These are phyloP conservation scores for Boletus rubescentipes DNA, from an alignment of 768 basidiomycete genomes.

Conservation along the genomic window DNA sequence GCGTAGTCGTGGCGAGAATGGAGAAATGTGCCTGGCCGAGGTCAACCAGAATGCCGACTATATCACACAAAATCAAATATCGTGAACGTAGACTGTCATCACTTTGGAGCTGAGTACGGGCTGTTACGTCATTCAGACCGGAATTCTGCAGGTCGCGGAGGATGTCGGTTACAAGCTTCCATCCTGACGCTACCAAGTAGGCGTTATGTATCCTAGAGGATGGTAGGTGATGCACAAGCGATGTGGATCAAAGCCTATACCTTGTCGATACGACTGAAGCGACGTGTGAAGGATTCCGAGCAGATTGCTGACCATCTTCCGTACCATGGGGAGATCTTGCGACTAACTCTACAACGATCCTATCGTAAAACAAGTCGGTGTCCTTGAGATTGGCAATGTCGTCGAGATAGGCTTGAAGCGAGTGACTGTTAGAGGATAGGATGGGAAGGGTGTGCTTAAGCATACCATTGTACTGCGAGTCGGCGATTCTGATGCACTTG, in stretches of 20 bases:
- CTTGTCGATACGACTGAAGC: conserved; percentile 60
- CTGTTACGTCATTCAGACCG: conserved; percentile 52
- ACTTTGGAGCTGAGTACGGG: conserved; percentile 53
- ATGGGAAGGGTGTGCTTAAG: not conserved
- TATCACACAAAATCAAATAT: conserved; percentile 65
- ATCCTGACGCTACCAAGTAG: conserved; percentile 80
- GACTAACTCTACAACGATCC: conserved; percentile 55
- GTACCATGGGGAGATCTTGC: conserved; percentile 43
- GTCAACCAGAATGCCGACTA: conserved; percentile 58
- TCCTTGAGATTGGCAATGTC: conserved; percentile 69
- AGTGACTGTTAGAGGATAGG: conserved; percentile 10
- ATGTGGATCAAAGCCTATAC: conserved; percentile 34
- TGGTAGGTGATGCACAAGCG: conserved; percentile 1
- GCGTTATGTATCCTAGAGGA: conserved; percentile 70
- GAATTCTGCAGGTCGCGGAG: conserved; percentile 54
- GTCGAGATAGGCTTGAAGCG: conserved; percentile 58
- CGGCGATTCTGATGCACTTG: conserved; percentile 62
- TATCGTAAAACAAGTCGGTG: conserved; percentile 55
- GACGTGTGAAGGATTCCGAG: conserved; percentile 48
- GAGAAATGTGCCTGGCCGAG: conserved; percentile 66
- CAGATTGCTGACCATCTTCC: conserved; percentile 28
- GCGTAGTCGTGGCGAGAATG: conserved; percentile 64
- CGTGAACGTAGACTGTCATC: conserved; percentile 50
- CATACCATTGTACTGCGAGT: conserved; percentile 72
- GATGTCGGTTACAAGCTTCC: conserved; percentile 67